Conservation (phyloP, 2,329 filamentous ascomycete species). For the Penicillium sp. region DNA sequence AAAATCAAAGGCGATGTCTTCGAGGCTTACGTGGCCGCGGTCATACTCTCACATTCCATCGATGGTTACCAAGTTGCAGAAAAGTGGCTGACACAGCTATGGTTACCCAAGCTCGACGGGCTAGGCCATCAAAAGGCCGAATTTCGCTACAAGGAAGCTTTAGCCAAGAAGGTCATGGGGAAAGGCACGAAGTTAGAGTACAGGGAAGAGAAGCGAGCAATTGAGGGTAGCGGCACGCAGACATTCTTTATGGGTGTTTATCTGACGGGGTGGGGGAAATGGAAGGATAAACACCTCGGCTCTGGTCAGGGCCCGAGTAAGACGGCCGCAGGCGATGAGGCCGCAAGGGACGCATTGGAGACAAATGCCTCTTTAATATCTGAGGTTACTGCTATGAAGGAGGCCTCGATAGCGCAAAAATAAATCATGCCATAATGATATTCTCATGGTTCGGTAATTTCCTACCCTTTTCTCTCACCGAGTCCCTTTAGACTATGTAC, state of each 20-base stretch:
- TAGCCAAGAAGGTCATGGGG: conserved; percentile 51
- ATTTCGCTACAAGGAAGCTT: conserved; percentile 50
- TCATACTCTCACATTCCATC: conserved; percentile 62
- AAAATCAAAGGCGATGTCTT: conserved; percentile 85
- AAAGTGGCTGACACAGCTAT: conserved; percentile 69
- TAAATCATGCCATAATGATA: background rate
- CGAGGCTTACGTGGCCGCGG: conserved; percentile 79
- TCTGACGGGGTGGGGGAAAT: conserved; percentile 45
- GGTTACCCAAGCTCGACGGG: conserved; percentile 58
- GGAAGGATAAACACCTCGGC: conserved; percentile 41
- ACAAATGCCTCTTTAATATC: conserved; percentile 37
- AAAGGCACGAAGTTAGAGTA: conserved; percentile 60
- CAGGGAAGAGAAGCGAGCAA: conserved; percentile 39
- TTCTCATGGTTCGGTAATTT: no score
- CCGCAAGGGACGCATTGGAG: conserved; percentile 39
- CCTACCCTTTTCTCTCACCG: no score
- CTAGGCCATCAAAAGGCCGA: conserved; percentile 24
- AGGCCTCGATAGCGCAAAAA: conserved; percentile 4
- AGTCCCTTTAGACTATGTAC: no score
- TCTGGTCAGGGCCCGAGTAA: conserved; percentile 44
- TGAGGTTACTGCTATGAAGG: conserved; percentile 36
- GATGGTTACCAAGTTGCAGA: conserved; percentile 59
- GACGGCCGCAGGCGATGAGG: conserved; percentile 42
- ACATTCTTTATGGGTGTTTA: conserved; percentile 45
- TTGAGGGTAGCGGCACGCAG: conserved; percentile 34